Evolutionary conservation across 805 yeast genomes (phyloP), one percentile per base, ranked within the genome.

Genomic region (Cyberlindnera japonica): DNA sequence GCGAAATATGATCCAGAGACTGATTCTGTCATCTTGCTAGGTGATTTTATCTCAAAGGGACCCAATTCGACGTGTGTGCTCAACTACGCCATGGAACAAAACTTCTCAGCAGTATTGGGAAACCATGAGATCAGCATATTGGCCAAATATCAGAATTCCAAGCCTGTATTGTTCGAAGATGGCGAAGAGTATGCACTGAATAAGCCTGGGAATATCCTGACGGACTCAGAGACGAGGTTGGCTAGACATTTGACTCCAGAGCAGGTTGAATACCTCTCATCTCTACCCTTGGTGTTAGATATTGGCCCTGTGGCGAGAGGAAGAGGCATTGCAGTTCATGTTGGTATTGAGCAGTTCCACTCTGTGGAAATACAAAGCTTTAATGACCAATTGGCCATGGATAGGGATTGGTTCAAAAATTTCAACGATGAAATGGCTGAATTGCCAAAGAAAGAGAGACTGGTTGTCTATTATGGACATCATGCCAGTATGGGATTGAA

Each of bases 21-120:
- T 8, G 95, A 87, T 57, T 73, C 74, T 32, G 67, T 89, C 12
- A 63, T 90, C 2, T 64, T 89, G 17, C 61, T 89, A 16, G 98
- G 98, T 4, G 97, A 90, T 57, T 86, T 89, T 59, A 68, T 86
- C 14, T 71, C 88, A 37, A 91, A 90, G 57, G 98, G 98, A 1
- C 81, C 84, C 5, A 78, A 83, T 43, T 83, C 95, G 1, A 47
- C 75, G 12, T 75, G 73, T 28, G 88, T 88, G 3, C 57, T 89
- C 10, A 81, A 88, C 44, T 81, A 62, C 53, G 80, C 85, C 15
- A 68, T 81, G 24, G 65, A 75, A 17, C 57, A 79, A 49, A 65
- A 74, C 13, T 73, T 85, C 13, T 79, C 76, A 39, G 89, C 95
- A 57, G 77, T 90, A 3, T 65, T 93, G 43, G 97, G 98, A 0